A percentile compares a stretch with the other conserved stretches of the same genome.
These are phyloP conservation scores for Microdochium bolleyi DNA, from an alignment of 2,329 filamentous ascomycete species.

Conservation along the genomic window DNA sequence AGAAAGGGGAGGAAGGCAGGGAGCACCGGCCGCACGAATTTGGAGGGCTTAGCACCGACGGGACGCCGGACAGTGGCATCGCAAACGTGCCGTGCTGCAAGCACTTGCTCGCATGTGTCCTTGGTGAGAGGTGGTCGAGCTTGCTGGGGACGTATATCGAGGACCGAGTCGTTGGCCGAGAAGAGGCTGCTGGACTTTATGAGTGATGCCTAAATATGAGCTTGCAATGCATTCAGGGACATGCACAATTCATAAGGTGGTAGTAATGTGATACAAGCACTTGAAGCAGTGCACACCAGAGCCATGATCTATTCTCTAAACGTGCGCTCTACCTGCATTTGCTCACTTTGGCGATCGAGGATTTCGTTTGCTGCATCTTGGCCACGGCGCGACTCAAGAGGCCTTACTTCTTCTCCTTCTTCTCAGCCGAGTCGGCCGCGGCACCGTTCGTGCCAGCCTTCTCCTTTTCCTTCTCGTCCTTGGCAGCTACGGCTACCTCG, in stretches of 20 bases:
- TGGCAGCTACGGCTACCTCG: slow-evolving; percentile 31
- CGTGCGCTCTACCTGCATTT: not conserved
- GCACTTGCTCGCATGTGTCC: slow-evolving; percentile 76
- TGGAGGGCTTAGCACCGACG: slow-evolving; percentile 24
- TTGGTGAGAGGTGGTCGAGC: slow-evolving; percentile 57
- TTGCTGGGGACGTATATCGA: slow-evolving; percentile 51
- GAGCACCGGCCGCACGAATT: slow-evolving; percentile 14
- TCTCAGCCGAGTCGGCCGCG: slow-evolving; percentile 27
- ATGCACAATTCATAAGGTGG: too few relatives aligned
- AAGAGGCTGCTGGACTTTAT: slow-evolving; percentile 70
- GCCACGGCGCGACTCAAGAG: not conserved
- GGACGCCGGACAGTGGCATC: slow-evolving; percentile 8
- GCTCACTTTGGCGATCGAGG: not conserved
- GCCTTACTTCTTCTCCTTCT: slow-evolving; percentile 38
- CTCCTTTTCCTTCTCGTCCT: slow-evolving; percentile 46
- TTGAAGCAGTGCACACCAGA: too few relatives aligned
- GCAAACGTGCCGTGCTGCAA: slow-evolving; percentile 62
- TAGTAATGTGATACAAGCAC: too few relatives aligned
- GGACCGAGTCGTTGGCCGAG: slow-evolving; percentile 43
- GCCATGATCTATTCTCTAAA: too few relatives aligned
- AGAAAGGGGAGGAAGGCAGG: slow-evolving; percentile 3
- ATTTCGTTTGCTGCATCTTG: not conserved
- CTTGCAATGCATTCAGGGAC: too few relatives aligned
- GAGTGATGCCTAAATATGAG: slow-evolving; percentile 25
- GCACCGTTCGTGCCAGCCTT: slow-evolving; percentile 50